Percentiles rank a stretch among this genome's conserved stretches.
Evolutionary conservation across 257 asterid genomes (phyloP).

Genomic region (Paraleonurus japonicus): DNA sequence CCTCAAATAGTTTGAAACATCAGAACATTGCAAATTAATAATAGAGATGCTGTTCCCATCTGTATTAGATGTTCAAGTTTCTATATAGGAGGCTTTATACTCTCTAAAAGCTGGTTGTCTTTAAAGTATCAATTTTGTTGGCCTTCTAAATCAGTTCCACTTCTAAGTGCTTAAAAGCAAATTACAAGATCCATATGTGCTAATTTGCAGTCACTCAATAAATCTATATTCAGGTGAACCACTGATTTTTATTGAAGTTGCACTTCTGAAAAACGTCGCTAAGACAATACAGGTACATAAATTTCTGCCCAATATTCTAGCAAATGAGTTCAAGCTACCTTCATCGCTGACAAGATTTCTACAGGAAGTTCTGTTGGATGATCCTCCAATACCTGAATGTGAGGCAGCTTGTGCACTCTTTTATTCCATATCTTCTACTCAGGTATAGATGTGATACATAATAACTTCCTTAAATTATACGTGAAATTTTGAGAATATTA

Average conservation of each 20-base stretch:
- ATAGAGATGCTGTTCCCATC: constrained; percentile 1
- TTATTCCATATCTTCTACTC: constrained; percentile 97
- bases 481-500: neutral
- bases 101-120: constrained; percentile 4
- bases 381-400: constrained; percentile 80
- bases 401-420: constrained; percentile 93
- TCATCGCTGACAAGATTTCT: constrained; percentile 25
- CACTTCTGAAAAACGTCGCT: constrained; percentile 79
- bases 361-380: constrained; percentile 95
- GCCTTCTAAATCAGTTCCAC: neutral
- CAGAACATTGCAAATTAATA: neutral
- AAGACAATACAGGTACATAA: constrained; percentile 73
- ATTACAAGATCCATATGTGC: neutral
- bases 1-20: constrained; percentile 3
- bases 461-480: neutral
- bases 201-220: constrained; percentile 22
- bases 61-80: neutral
- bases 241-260: constrained; percentile 93
- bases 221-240: constrained; percentile 76
- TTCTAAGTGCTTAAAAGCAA: constrained; percentile 9
- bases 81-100: neutral
- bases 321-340: constrained; percentile 9
- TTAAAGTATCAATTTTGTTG: constrained; percentile 6
- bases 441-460: constrained; percentile 41
- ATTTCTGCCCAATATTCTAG: constrained; percentile 15